Evolutionary conservation across 176 grass and related monocot species (phyloP), one percentile per base, ranked within the genome.

Genomic region (Zoysia japonica): DNA sequence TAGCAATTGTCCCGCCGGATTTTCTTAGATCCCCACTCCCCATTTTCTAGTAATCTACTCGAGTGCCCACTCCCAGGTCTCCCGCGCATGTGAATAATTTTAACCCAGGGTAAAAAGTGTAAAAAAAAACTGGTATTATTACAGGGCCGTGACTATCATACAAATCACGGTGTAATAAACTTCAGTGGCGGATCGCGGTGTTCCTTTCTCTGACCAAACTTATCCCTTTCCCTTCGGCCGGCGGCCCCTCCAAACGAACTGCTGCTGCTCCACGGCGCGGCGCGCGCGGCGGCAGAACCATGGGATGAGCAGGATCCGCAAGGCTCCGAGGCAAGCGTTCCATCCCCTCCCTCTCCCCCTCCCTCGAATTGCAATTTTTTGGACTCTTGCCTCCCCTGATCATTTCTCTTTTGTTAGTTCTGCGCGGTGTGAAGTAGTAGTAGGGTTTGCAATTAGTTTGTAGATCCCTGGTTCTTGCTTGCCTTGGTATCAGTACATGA

Each of bases 231-330:
- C 41, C 16, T 69, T 15, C 61, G 42, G 13, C 37, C 35, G 35
- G 20, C 48, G 6, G 53, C 47, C 12, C 15, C 9, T 63, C 28
- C 60, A 12, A 19, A 57, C 63, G 2, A 43, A 5, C 56, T 65
- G 38, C 37, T 65, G 7, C 57, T 42, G 28, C 28, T 28, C 28
- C 28, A 28, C 68, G 39, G 41, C 52, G n/a, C 52, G 1, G 55
- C 20, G 28, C 61, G 42, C 35, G 16, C 62, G 8, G 62, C 0
- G 20, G 62, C 0, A 4, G 47, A 65, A 59, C 14, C 85, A 67
- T 72, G 79, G 79, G 45, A 44, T 79, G 80, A 79, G 10, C 28
- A 44, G 36, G 40, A 51, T 42, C 74, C n/a, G 41, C 35, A 44
- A 71, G 53, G 54, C 47, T 78, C 38, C 47, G 7, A 71, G 67